These are phyloP conservation scores for Porodaedalea pini DNA, from an alignment of 1,284 basidiomycete genomes.

Conservation along the genomic window DNA sequence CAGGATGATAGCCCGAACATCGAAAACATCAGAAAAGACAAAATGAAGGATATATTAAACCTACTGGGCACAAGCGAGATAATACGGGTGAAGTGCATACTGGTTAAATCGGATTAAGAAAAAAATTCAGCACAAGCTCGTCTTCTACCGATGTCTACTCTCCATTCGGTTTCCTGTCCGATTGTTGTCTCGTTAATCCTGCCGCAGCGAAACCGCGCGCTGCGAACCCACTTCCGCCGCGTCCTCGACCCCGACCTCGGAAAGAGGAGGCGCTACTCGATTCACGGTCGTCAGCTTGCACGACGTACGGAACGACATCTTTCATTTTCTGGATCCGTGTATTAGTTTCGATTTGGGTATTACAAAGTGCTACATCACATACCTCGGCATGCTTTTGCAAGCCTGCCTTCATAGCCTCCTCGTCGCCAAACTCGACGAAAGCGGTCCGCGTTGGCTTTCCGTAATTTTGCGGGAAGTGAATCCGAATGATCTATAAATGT, in stretches of 20 bases:
- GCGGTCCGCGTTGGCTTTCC: constrained; percentile 54
- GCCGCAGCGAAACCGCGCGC: constrained; percentile 64
- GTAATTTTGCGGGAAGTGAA: constrained; percentile 59
- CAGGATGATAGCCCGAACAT: neutral
- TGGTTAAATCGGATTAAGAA: too few relatives aligned
- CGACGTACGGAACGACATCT: constrained; percentile 55
- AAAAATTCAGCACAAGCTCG: too few relatives aligned
- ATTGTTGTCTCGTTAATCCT: constrained; percentile 48
- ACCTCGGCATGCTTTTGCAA: constrained; percentile 71
- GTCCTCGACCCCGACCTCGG: constrained; percentile 50
- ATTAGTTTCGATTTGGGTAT: neutral
- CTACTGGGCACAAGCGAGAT: too few relatives aligned
- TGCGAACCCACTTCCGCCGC: constrained; percentile 58
- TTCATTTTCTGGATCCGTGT: constrained; percentile 54
- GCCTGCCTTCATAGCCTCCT: constrained; percentile 75
- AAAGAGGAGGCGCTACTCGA: constrained; percentile 25
- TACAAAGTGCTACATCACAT: constrained; percentile 24
- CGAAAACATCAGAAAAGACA: neutral
- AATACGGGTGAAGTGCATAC: too few relatives aligned
- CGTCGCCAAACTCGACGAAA: constrained; percentile 85
- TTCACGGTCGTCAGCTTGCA: constrained; percentile 65
- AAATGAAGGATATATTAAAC: neutral
- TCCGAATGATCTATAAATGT: constrained; percentile 58
- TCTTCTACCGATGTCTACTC: constrained; percentile 21
- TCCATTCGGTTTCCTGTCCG: constrained; percentile 31